Percentiles rank a stretch among this genome's conserved stretches.
These are phyloP conservation scores for Perilla frutescens DNA, from an alignment of 257 asterid genomes.

Conservation along the genomic window DNA sequence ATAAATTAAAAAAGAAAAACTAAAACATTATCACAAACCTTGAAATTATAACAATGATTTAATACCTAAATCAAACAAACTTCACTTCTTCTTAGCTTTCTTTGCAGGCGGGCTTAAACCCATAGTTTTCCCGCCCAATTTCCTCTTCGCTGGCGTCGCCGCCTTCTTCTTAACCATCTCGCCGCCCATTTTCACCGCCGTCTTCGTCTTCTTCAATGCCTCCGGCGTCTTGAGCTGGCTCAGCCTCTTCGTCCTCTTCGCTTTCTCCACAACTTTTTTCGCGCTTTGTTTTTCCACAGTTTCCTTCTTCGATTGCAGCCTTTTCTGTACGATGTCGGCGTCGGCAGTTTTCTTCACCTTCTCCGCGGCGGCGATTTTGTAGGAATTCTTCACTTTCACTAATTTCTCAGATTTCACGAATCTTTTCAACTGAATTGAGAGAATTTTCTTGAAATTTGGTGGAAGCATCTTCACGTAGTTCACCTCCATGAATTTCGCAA, in stretches of 20 bases:
- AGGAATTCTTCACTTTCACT: slow-evolving; percentile 51
- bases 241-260: slow-evolving; percentile 54
- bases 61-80: background rate
- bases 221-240: slow-evolving; percentile 65
- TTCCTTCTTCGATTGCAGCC: slow-evolving; percentile 2
- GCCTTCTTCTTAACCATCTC: background rate
- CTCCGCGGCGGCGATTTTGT: slow-evolving; percentile 46
- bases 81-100: slow-evolving; percentile 42
- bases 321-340: background rate
- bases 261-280: slow-evolving; percentile 37
- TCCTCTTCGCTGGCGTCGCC: slow-evolving; percentile 34
- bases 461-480: slow-evolving; percentile 54
- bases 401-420: slow-evolving; percentile 57
- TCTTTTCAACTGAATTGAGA: slow-evolving; percentile 57
- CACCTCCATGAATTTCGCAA: slow-evolving; percentile 57
- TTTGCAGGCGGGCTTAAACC: slow-evolving; percentile 32
- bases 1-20: background rate
- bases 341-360: slow-evolving; percentile 36
- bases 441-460: slow-evolving; percentile 51
- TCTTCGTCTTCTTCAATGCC: slow-evolving; percentile 45
- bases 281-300: background rate
- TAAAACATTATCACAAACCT: background rate
- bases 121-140: slow-evolving; percentile 21
- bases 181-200: slow-evolving; percentile 20
- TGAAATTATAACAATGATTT: background rate